Evolutionary conservation across 2,329 filamentous ascomycete species (phyloP).

Genomic region (Monosporascus sp.): DNA sequence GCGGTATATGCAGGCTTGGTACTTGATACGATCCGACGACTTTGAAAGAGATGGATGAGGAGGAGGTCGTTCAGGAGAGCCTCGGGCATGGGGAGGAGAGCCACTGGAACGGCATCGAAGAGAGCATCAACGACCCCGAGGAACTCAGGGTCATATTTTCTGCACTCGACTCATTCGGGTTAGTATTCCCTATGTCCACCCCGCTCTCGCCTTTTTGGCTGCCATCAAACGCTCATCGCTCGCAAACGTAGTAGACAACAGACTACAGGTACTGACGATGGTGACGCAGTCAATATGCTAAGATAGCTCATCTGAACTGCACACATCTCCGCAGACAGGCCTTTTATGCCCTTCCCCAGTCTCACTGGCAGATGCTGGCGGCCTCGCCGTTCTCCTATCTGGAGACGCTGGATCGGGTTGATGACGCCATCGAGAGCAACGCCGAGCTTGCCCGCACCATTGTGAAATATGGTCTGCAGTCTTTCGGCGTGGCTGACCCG

Average conservation of each 20-base stretch:
- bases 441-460: conserved; percentile 78
- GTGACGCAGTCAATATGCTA: conserved; percentile 68
- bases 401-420: conserved; percentile 70
- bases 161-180: conserved; percentile 87
- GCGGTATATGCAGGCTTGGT: too few species aligned
- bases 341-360: conserved; percentile 83
- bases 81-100: conserved; percentile 24
- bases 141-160: conserved; percentile 76
- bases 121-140: conserved; percentile 67
- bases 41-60: too few species aligned
- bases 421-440: conserved; percentile 85
- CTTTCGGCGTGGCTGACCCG: conserved; percentile 49
- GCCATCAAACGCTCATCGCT: conserved; percentile 1
- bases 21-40: too few species aligned
- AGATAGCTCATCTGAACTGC: conserved; percentile 79
- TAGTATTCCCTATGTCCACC: conserved; percentile 31
- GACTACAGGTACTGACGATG: conserved; percentile 10
- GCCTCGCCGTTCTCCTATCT: conserved; percentile 77
- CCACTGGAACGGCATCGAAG: conserved; percentile 57
- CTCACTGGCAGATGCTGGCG: conserved; percentile 79
- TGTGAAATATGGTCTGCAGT: conserved; percentile 59
- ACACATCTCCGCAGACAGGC: conserved; percentile 87
- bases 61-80: conserved; percentile 8
- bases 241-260: not conserved
- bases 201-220: conserved; percentile 1